Conservation (phyloP, 345 rosid genomes). For the Linum trigynum region DNA sequence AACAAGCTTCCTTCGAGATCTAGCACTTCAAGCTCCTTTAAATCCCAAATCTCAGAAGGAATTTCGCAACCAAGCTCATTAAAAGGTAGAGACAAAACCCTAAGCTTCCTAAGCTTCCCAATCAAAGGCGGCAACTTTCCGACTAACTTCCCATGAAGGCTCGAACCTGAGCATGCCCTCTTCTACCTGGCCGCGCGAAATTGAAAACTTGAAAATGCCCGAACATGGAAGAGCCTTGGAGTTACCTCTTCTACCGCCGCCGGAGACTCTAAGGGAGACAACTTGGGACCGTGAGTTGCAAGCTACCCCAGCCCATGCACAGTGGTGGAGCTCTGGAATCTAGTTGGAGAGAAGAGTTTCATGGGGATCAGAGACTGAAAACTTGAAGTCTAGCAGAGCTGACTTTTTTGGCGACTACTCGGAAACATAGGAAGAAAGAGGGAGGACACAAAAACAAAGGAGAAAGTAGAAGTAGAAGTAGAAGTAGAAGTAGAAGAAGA, state of each 20-base stretch:
- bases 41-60: background rate
- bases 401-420: slow-evolving; percentile 5
- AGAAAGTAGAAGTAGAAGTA: background rate
- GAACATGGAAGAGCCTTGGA: slow-evolving; percentile 11
- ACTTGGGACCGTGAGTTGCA: slow-evolving; percentile 34
- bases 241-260: slow-evolving; percentile 23
- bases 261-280: slow-evolving; percentile 28
- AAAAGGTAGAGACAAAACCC: background rate
- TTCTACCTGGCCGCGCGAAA: slow-evolving; percentile 14
- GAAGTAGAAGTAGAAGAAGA: background rate
- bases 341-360: slow-evolving; percentile 38
- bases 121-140: background rate
- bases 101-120: background rate
- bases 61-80: background rate
- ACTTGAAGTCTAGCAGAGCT: slow-evolving; percentile 33
- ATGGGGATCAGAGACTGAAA: slow-evolving; percentile 30
- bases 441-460: background rate
- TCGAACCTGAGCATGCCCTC: background rate
- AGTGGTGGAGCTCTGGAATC: slow-evolving; percentile 22
- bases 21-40: background rate
- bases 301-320: slow-evolving; percentile 42
- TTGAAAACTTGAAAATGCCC: slow-evolving; percentile 2
- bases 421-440: background rate
- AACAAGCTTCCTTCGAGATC: background rate
- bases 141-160: background rate